Evolutionary conservation across 768 basidiomycete genomes (phyloP), one percentile per base, ranked within the genome.

Genomic region (Sistotremastrum niveocremeum): DNA sequence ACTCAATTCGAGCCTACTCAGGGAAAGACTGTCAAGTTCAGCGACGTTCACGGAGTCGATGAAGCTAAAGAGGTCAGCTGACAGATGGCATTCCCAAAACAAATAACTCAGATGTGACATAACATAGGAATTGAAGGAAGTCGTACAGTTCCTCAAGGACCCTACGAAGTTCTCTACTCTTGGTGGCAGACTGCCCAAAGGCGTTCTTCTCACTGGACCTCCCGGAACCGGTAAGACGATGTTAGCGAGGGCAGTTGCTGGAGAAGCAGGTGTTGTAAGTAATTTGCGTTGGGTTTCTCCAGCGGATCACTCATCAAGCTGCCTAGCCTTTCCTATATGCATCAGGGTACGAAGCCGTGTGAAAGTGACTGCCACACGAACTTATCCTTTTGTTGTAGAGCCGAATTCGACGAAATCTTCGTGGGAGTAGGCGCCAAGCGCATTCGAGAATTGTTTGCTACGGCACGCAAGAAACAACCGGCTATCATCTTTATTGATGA

Each of bases 401-500:
- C 88, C 43, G 91, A 95, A 57, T 98, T 98, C 52, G 94, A 98
- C 60, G 94, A 98, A 62, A 93, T 98, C 81, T 94, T 91, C 59
- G 91, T 94, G 41, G 90, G 90, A 46, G 83, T 88, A 34, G 91
- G 91, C 44, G 93, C 95, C 10, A 90, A 93, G 60, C 82, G 95
- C 7, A 86, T 99, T 37, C 77, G 95, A 37, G 94, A 98, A 51
- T 75, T 99, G 31, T 99, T 99, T 54, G 79, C 86, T 4, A 80
- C 87, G 5, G 95, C 95, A 28, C 77, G 91, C 44, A 93, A 94
- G 66, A 87, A 87, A 60, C 79, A 93, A 49, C 93, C 95, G 4
- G 84, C 95, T 10, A 98, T 99, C 62, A 90, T 99, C 50, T 99
- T 99, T 66, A 98, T 99, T 56, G 91, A 97, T 55, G 91, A 97